Conservation (phyloP, 768 basidiomycete genomes). For the Paxillus involutus region DNA sequence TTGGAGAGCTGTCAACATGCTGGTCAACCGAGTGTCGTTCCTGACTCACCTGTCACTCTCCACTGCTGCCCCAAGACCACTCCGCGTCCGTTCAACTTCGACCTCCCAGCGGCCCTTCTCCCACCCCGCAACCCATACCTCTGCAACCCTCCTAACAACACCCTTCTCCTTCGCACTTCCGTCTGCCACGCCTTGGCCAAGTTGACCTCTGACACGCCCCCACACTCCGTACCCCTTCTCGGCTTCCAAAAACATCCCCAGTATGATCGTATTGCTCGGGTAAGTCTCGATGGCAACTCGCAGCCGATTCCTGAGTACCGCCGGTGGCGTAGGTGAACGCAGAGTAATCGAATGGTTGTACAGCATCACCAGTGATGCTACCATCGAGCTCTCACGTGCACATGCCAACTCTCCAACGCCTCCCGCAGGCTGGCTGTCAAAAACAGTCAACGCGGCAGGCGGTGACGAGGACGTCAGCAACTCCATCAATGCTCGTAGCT, state of each 20-base stretch:
- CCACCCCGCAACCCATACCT: conserved; percentile 83
- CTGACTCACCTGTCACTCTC: conserved; percentile 62
- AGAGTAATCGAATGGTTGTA: conserved; percentile 58
- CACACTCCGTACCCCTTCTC: conserved; percentile 79
- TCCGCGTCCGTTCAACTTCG: conserved; percentile 71
- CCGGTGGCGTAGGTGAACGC: conserved; percentile 57
- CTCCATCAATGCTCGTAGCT: conserved; percentile 64
- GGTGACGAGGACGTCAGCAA: conserved; percentile 49
- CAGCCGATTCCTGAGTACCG: conserved; percentile 55
- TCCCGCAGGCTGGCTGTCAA: conserved; percentile 28
- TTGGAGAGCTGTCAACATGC: conserved; percentile 28
- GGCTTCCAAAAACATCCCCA: conserved; percentile 74
- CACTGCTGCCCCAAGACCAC: conserved; percentile 58
- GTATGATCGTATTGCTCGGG: conserved; percentile 67
- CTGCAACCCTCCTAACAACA: conserved; percentile 56
- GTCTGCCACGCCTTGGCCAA: conserved; percentile 44
- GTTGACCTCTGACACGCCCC: conserved; percentile 62
- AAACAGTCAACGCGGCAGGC: conserved; percentile 39
- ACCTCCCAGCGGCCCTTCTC: conserved; percentile 68
- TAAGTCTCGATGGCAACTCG: conserved; percentile 55
- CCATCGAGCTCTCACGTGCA: conserved; percentile 50
- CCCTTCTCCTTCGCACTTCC: conserved; percentile 49
- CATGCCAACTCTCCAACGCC: conserved; percentile 8
- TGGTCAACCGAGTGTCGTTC: neutral
- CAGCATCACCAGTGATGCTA: conserved; percentile 56